Base-by-base conservation (phyloP, 805 yeast species). In the Hanseniaspora singularis region DNA sequence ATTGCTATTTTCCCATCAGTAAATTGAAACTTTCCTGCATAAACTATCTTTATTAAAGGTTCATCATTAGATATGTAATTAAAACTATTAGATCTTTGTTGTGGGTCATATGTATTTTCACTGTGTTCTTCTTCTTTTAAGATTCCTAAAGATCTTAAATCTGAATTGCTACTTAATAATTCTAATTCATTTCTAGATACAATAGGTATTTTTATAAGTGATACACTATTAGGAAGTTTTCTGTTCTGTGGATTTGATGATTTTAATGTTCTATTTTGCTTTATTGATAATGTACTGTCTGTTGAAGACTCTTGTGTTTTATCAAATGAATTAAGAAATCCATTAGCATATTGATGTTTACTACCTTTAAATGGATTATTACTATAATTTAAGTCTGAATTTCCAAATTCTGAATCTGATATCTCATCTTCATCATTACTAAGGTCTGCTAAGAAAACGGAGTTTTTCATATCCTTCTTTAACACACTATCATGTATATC, bases 11-110 rank as follows among this genome's bases (percentile, higher is more conserved):
- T 72, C 31, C 77, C 71, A 55, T 75, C 74, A 10, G 88, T 86
- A 55, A 89, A 96, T 50, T 74, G 79, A 45, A 84, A 81, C 59
- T 84, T 87, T 4, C 86, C 85, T 0, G 96, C 96, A 53, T 85
- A 95, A 0, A 72, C 65, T 31, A 89, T 86, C 42, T 68, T 56
- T 33, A 72, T 67, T n/a, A 31, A 14, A 20, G n/a, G 20, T 5
- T 39, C 34, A 11, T 39, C 27, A 15, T 28, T 31, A 12, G 22
- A 9, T 15, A 42, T 36, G 11, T 34, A 36, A n/a, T 36, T 36
- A 12, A 22, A 42, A 28, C 33, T 36, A 22, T 31, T 30, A 7
- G 36, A 10, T 3, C 30, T 38, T 7, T 36, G 23, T n/a, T 28
- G n/a, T n/a, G n/a, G n/a, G n/a, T n/a, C n/a, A n/a, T n/a, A n/a